Evolutionary conservation across 306 rosid species (phyloP).

Genomic region (Leucaena leucocephala): DNA sequence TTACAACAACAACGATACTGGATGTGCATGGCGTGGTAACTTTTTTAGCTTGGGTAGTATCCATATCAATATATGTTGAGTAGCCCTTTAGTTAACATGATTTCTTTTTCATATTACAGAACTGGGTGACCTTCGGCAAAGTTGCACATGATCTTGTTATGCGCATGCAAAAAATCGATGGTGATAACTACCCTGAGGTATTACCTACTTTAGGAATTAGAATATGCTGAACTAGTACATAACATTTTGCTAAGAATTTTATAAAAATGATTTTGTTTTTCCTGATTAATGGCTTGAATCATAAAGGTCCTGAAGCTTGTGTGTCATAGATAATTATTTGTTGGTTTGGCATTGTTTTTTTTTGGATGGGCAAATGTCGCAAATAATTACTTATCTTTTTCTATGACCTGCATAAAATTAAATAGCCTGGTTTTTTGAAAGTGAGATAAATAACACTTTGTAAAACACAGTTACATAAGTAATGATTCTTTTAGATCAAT

Average conservation of each 20-base stretch:
- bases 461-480: background rate
- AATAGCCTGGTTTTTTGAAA: background rate
- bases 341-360: background rate
- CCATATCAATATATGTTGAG: conserved; percentile 27
- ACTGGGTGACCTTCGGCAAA: conserved; percentile 82
- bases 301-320: background rate
- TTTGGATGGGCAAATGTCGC: background rate
- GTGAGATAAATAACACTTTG: background rate
- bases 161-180: conserved; percentile 94
- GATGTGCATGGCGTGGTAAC: conserved; percentile 95
- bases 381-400: background rate
- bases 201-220: conserved; percentile 32
- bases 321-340: background rate
- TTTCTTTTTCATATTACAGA: conserved; percentile 53
- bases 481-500: conserved; percentile 4
- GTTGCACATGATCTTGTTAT: conserved; percentile 83
- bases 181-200: conserved; percentile 98
- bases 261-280: background rate
- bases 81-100: conserved; percentile 23
- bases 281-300: background rate
- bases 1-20: conserved; percentile 74
- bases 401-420: background rate
- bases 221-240: conserved; percentile 9
- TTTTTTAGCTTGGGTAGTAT: conserved; percentile 29
- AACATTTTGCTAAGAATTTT: background rate